Percentiles rank a stretch among this genome's conserved stretches.
Conservation (phyloP, 140 eudicot genomes). For the Anethum foeniculum region DNA sequence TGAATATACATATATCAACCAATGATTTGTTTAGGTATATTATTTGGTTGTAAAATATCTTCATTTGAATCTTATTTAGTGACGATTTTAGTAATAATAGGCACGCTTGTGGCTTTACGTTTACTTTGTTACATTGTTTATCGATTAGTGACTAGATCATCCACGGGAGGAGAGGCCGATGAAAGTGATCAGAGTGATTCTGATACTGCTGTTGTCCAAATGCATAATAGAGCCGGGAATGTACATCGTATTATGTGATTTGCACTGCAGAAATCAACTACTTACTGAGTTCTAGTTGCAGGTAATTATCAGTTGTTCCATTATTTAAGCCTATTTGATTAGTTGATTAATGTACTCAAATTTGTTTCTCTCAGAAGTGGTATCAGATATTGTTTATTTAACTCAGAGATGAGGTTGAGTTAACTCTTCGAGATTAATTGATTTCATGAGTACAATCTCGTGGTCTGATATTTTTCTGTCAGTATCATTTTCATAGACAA, state of each 20-base stretch:
- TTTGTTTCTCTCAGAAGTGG: not conserved
- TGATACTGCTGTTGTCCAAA: not conserved
- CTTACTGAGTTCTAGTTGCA: not conserved
- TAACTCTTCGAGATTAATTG: too few relatives aligned
- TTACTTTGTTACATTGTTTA: constrained; percentile 14
- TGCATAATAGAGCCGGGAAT: not conserved
- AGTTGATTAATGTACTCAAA: not conserved
- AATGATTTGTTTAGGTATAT: constrained; percentile 22
- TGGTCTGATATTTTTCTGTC: too few relatives aligned
- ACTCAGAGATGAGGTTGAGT: too few relatives aligned
- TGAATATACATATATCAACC: not conserved
- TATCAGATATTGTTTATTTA: not conserved
- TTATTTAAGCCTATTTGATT: not conserved
- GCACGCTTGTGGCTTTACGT: constrained; percentile 12
- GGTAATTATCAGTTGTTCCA: not conserved
- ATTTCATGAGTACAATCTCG: too few relatives aligned
- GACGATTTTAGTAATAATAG: constrained; percentile 14
- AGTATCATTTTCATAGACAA: too few relatives aligned
- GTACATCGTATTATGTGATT: not conserved
- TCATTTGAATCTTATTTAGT: constrained; percentile 10
- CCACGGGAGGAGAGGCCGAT: not conserved
- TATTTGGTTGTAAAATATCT: constrained; percentile 21
- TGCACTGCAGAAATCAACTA: not conserved
- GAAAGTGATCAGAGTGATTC: not conserved
- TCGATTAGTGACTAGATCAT: not conserved